These are phyloP conservation scores for Fraxinus baroniana DNA, from an alignment of 305 asterid species.

Conservation along the genomic window DNA sequence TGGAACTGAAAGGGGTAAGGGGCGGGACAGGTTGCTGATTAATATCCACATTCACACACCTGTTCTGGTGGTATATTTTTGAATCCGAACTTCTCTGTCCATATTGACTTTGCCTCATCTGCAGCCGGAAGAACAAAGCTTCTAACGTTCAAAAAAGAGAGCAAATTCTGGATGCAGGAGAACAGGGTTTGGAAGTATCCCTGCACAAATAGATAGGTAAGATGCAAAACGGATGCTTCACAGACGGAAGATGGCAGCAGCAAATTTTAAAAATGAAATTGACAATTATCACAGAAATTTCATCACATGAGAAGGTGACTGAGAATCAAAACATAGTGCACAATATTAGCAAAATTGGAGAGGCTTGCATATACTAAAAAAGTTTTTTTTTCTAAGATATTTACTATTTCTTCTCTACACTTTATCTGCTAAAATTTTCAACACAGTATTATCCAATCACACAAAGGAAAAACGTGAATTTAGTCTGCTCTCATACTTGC, in stretches of 20 bases:
- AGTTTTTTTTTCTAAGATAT: background rate
- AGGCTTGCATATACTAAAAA: background rate
- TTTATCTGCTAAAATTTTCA: background rate
- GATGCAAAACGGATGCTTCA: background rate
- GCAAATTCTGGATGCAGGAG: constrained; percentile 85
- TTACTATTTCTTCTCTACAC: background rate
- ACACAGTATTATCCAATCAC: background rate
- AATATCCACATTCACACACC: constrained; percentile 36
- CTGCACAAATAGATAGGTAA: constrained; percentile 36
- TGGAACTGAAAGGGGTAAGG: background rate
- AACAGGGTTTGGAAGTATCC: constrained; percentile 83
- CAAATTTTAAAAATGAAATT: background rate
- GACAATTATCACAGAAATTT: background rate
- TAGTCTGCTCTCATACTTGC: background rate
- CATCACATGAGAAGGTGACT: background rate
- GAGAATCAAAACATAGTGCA: background rate
- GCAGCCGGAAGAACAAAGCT: constrained; percentile 88
- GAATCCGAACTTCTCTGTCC: constrained; percentile 90
- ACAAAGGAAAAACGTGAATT: background rate
- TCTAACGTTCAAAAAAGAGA: constrained; percentile 65
- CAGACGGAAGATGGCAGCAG: background rate
- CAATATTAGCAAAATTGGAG: background rate
- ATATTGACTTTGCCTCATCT: constrained; percentile 80
- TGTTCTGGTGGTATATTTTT: constrained; percentile 58
- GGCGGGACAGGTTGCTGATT: background rate